Conservation (phyloP, 78 protist species). For the Speleostelium caveatum region DNA sequence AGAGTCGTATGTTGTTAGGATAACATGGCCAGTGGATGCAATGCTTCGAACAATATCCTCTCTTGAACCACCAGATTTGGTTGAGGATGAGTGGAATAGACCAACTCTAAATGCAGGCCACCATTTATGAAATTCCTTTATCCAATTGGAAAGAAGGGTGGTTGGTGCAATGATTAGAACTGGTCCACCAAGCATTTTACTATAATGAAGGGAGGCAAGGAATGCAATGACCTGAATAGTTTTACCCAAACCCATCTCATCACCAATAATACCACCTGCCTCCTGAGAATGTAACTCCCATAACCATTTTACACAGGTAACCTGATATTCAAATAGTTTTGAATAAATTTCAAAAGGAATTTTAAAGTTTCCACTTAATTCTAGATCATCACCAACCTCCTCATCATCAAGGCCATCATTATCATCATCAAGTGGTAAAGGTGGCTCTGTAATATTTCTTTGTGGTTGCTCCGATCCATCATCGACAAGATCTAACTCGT, state of each 20-base stretch:
- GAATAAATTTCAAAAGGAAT: conserved; percentile 79
- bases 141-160: conserved; percentile 94
- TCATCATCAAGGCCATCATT: conserved; percentile 19
- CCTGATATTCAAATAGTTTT: conserved; percentile 89
- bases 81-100: conserved; percentile 80
- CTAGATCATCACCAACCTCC: conserved; percentile 43
- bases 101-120: conserved; percentile 88
- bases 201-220: conserved; percentile 71
- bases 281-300: conserved; percentile 92
- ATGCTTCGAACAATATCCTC: conserved; percentile 1
- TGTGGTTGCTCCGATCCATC: neutral
- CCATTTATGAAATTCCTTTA: conserved; percentile 93
- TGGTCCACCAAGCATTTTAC: conserved; percentile 72
- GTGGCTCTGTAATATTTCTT: conserved; percentile 3
- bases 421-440: neutral
- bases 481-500: conserved; percentile 3
- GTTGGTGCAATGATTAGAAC: conserved; percentile 93
- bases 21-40: conserved; percentile 55
- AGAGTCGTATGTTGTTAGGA: conserved; percentile 94
- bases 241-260: conserved; percentile 97
- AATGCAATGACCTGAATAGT: conserved; percentile 93
- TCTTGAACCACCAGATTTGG: neutral
- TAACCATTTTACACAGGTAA: conserved; percentile 93
- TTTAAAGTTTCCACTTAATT: conserved; percentile 50
- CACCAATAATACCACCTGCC: conserved; percentile 98